Conservation (phyloP, 148 eudicot genomes). For the Suaeda aralocaspica region DNA sequence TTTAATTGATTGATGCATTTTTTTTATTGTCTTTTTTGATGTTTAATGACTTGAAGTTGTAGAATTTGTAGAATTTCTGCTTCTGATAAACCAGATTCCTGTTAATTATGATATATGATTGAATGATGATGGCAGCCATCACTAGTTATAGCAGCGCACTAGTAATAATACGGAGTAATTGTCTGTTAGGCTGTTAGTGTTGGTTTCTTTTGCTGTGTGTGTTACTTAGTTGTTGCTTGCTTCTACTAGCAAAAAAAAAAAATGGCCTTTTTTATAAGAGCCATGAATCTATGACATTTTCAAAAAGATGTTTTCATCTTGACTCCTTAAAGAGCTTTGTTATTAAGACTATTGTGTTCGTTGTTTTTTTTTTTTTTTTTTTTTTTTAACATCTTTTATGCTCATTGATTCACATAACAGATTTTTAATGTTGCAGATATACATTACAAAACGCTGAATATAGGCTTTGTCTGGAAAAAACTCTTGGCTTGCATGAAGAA, state of each 20-base stretch:
- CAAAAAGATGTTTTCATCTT: not conserved
- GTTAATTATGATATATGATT: not conserved
- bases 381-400: not conserved
- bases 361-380: too few species aligned
- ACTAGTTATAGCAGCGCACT: not conserved
- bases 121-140: too few species aligned
- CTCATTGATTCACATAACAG: not conserved
- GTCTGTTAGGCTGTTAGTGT: too few species aligned
- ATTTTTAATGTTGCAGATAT: conserved; percentile 51
- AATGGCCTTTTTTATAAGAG: not conserved
- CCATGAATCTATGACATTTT: not conserved
- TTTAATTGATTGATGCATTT: too few species aligned
- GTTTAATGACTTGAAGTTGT: not conserved
- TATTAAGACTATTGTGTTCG: not conserved
- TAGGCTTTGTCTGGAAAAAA: conserved; percentile 89
- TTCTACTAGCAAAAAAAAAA: not conserved
- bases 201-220: too few species aligned
- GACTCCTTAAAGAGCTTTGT: not conserved
- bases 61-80: not conserved
- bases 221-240: not conserved
- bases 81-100: not conserved
- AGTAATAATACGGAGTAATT: too few species aligned
- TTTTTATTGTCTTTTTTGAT: too few species aligned
- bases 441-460: conserved; percentile 92
- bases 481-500: conserved; percentile 62